Conservation (phyloP, 139 green algal genomes). For the Chlamydomonas sp. region DNA sequence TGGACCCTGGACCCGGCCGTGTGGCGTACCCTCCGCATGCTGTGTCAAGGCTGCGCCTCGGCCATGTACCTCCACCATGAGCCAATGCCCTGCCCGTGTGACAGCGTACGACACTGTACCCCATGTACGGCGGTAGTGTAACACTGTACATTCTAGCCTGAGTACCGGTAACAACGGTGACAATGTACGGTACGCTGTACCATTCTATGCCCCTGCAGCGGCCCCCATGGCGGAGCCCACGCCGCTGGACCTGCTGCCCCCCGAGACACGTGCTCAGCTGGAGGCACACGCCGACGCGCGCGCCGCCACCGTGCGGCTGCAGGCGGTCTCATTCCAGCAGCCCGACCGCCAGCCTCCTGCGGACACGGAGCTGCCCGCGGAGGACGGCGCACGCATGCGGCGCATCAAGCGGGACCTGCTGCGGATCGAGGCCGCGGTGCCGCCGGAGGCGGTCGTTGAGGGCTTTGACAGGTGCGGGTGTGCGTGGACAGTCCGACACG, state of each 20-base stretch:
- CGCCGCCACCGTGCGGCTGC: background rate
- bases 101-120: no score
- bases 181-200: background rate
- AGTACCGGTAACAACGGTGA: no score
- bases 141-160: no score
- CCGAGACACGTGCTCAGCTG: background rate
- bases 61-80: no score
- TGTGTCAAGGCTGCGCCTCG: no score
- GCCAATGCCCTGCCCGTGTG: no score
- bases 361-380: background rate
- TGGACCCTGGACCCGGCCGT: no score
- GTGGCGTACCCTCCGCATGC: no score
- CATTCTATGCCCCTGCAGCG: background rate
- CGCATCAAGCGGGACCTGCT: slow-evolving; percentile 62
- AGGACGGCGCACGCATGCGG: background rate
- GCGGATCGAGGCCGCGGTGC: slow-evolving; percentile 53
- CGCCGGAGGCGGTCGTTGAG: slow-evolving; percentile 23
- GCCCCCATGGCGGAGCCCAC: background rate
- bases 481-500: no score
- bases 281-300: background rate
- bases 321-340: background rate
- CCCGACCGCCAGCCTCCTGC: background rate
- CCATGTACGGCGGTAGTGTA: no score
- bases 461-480: slow-evolving; percentile 15
- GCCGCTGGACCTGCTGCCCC: background rate